Evolutionary conservation across 23 red algal genomes (phyloP).

Genomic region (Gracilariopsis chorda): DNA sequence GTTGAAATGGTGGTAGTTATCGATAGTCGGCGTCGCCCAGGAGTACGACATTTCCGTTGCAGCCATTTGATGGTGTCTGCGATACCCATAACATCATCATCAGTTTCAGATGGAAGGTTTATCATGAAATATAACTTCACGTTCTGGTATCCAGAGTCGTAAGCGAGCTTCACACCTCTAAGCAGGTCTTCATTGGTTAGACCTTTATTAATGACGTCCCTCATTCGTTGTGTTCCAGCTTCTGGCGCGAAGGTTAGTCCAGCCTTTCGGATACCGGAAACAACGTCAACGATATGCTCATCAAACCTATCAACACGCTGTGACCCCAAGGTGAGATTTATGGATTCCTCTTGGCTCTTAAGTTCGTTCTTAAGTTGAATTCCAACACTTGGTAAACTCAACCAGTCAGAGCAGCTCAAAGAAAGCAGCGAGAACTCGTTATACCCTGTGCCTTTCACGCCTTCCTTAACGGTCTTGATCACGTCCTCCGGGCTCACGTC

Average conservation of each 20-base stretch:
- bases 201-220: slow-evolving; percentile 83
- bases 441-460: slow-evolving; percentile 69
- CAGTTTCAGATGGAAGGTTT: slow-evolving; percentile 73
- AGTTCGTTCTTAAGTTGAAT: slow-evolving; percentile 77
- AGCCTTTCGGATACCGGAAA: slow-evolving; percentile 35
- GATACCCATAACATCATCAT: slow-evolving; percentile 80
- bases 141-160: slow-evolving; percentile 58
- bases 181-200: slow-evolving; percentile 66
- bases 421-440: slow-evolving; percentile 73
- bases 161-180: slow-evolving; percentile 63
- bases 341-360: slow-evolving; percentile 23
- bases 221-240: slow-evolving; percentile 76
- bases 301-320: slow-evolving; percentile 82
- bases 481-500: slow-evolving; percentile 67
- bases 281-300: slow-evolving; percentile 54
- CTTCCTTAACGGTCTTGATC: slow-evolving; percentile 50
- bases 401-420: slow-evolving; percentile 75
- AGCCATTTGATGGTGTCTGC: slow-evolving; percentile 71
- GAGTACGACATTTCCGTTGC: slow-evolving; percentile 41
- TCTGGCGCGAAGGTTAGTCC: slow-evolving; percentile 79
- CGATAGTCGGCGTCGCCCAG: slow-evolving; percentile 34
- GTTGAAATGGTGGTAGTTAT: slow-evolving; percentile 66
- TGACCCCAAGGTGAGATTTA: slow-evolving; percentile 61
- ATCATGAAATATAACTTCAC: slow-evolving; percentile 88
- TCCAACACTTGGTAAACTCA: slow-evolving; percentile 69